These are phyloP conservation scores for Cladochytrium replicatum DNA, from an alignment of 192 early-diverging fungal species.

Conservation along the genomic window DNA sequence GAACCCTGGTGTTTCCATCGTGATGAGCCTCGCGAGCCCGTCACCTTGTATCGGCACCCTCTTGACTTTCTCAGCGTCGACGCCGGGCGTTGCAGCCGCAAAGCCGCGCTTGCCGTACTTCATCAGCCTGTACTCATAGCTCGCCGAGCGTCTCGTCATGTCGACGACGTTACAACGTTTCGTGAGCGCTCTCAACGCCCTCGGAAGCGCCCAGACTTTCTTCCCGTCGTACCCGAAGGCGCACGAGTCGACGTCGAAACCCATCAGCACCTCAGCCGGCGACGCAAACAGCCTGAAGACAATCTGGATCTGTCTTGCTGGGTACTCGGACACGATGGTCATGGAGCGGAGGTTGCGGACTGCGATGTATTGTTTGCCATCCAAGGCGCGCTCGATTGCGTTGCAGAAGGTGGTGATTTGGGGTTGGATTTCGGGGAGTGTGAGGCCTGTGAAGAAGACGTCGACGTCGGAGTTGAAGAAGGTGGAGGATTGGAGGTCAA, in stretches of 20 bases:
- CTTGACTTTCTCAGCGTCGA: not conserved
- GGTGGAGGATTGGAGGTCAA: not conserved
- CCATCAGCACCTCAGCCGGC: constrained; percentile 13
- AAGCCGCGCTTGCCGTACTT: not conserved
- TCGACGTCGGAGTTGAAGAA: constrained; percentile 13
- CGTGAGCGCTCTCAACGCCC: constrained; percentile 6
- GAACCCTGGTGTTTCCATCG: not conserved
- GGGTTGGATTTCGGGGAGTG: not conserved
- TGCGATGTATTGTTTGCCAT: not conserved
- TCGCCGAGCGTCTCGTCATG: constrained; percentile 6
- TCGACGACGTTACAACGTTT: constrained; percentile 6
- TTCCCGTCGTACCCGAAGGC: constrained; percentile 7
- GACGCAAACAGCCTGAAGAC: constrained; percentile 9
- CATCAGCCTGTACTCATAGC: not conserved
- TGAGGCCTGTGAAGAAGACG: constrained; percentile 7
- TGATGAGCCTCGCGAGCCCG: not conserved
- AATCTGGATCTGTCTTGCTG: constrained; percentile 5
- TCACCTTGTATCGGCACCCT: too few relatives aligned
- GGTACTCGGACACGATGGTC: constrained; percentile 9
- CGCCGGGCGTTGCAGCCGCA: not conserved
- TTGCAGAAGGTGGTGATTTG: not conserved
- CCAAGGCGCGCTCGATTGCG: not conserved
- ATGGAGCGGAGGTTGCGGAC: not conserved
- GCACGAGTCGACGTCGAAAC: constrained; percentile 8
- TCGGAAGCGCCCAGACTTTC: constrained; percentile 3